Conservation (phyloP, 1,284 basidiomycete species). For the Lignosus rhinocerotis region DNA sequence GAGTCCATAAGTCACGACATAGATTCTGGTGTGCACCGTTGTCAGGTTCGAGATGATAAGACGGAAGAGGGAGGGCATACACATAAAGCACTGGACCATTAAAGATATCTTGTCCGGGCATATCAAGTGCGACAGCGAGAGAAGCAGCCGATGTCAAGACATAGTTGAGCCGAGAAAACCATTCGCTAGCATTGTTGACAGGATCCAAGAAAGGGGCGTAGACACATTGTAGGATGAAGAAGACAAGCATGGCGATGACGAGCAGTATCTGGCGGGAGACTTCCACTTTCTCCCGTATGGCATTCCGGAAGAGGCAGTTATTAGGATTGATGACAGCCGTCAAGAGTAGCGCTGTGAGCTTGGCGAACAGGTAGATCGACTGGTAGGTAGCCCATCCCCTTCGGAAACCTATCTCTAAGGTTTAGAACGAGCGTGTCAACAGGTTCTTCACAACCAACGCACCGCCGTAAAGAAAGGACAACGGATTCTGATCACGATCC, state of each 20-base stretch:
- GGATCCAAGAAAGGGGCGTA: slow-evolving; percentile 71
- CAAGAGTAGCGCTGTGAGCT: slow-evolving; percentile 67
- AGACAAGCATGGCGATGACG: slow-evolving; percentile 55
- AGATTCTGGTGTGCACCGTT: slow-evolving; percentile 45
- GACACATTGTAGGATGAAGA: slow-evolving; percentile 63
- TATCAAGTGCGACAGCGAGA: slow-evolving; percentile 55
- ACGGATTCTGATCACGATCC: slow-evolving; percentile 65
- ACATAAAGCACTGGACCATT: slow-evolving; percentile 63
- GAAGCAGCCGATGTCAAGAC: slow-evolving; percentile 64
- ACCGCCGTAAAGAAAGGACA: slow-evolving; percentile 75
- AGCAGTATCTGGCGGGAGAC: slow-evolving; percentile 69
- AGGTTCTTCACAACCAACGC: slow-evolving; percentile 25
- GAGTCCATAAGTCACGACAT: slow-evolving; percentile 67
- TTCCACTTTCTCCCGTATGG: slow-evolving; percentile 49
- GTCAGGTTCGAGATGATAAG: not conserved
- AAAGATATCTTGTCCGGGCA: slow-evolving; percentile 54
- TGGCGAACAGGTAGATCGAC: slow-evolving; percentile 64
- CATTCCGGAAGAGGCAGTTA: slow-evolving; percentile 73
- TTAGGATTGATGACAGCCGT: slow-evolving; percentile 67
- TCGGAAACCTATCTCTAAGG: slow-evolving; percentile 57
- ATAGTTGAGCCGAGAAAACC: slow-evolving; percentile 72
- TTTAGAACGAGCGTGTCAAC: not conserved
- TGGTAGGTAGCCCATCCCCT: slow-evolving; percentile 68
- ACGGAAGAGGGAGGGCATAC: slow-evolving; percentile 39
- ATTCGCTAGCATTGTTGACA: slow-evolving; percentile 77